Conservation (phyloP, 2,329 filamentous ascomycete species). For the Sordariomycetes sp. region DNA sequence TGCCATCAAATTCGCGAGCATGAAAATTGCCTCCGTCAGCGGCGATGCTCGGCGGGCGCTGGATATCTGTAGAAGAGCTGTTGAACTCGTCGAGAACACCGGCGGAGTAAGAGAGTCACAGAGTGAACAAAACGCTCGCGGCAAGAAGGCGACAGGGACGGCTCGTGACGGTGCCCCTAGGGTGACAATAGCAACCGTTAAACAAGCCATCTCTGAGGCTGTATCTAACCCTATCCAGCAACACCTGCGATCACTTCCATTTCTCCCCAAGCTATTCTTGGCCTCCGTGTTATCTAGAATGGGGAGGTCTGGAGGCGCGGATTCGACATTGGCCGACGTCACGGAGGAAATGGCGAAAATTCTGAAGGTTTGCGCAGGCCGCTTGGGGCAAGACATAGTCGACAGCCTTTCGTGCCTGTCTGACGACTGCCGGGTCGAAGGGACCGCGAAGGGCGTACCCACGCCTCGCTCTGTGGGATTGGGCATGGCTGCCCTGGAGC, state of each 20-base stretch:
- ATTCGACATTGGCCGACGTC: constrained; percentile 82
- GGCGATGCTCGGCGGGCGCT: constrained; percentile 87
- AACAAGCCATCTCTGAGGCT: constrained; percentile 88
- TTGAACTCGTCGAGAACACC: constrained; percentile 82
- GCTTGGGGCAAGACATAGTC: constrained; percentile 6
- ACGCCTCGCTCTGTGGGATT: neutral
- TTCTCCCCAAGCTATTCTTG: constrained; percentile 76
- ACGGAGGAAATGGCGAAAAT: constrained; percentile 53
- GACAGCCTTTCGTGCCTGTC: constrained; percentile 1
- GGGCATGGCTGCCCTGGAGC: constrained; percentile 52
- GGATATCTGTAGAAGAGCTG: constrained; percentile 89
- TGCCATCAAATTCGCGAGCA: constrained; percentile 88
- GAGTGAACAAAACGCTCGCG: neutral
- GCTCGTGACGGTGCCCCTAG: constrained; percentile 21
- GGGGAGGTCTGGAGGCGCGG: constrained; percentile 72
- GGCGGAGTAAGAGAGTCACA: neutral
- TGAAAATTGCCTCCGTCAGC: constrained; percentile 93
- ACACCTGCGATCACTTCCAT: constrained; percentile 70
- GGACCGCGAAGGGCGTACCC: neutral
- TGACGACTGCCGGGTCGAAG: neutral
- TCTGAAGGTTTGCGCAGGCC: constrained; percentile 6
- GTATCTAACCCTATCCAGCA: constrained; percentile 88
- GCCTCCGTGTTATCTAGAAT: constrained; percentile 70
- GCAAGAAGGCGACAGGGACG: constrained; percentile 18
- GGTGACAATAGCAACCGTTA: constrained; percentile 89